Percentiles rank a stretch among this genome's conserved stretches.
Evolutionary conservation across 2,329 filamentous ascomycete genomes (phyloP).

Genomic region (Ascosphaera apis): DNA sequence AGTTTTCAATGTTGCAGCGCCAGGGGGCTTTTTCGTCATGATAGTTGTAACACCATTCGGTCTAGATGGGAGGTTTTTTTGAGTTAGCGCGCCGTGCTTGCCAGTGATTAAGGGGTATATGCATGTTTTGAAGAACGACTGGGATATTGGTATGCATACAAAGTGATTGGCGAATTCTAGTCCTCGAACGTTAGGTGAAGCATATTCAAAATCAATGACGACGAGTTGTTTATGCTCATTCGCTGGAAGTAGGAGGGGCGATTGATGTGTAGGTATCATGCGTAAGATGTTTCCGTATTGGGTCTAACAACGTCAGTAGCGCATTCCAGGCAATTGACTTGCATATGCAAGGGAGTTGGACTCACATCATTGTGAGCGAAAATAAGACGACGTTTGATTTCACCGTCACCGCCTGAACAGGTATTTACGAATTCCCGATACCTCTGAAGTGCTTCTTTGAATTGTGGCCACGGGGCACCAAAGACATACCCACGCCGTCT

Average conservation of each 20-base stretch:
- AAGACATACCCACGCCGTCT: slow-evolving; percentile 53
- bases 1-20: slow-evolving; percentile 44
- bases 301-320: slow-evolving; percentile 35
- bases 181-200: slow-evolving; percentile 65
- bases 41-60: slow-evolving; percentile 97
- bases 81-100: not conserved
- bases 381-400: slow-evolving; percentile 51
- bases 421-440: slow-evolving; percentile 55
- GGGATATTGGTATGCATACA: slow-evolving; percentile 24
- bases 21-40: slow-evolving; percentile 45
- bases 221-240: slow-evolving; percentile 92
- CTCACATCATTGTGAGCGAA: slow-evolving; percentile 96
- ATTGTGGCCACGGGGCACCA: slow-evolving; percentile 59
- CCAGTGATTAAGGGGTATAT: not conserved
- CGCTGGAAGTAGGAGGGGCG: slow-evolving; percentile 64
- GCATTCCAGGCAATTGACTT: too few relatives aligned
- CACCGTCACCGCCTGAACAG: slow-evolving; percentile 42
- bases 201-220: slow-evolving; percentile 97
- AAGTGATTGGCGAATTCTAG: slow-evolving; percentile 97
- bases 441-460: slow-evolving; percentile 49
- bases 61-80: too few relatives aligned
- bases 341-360: slow-evolving; percentile 4
- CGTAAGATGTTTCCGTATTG: slow-evolving; percentile 97
- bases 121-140: not conserved
- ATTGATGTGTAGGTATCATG: slow-evolving; percentile 44